These are phyloP conservation scores for Thalassiosira oceanica DNA, from an alignment of 352 stramenopile species.

Conservation along the genomic window DNA sequence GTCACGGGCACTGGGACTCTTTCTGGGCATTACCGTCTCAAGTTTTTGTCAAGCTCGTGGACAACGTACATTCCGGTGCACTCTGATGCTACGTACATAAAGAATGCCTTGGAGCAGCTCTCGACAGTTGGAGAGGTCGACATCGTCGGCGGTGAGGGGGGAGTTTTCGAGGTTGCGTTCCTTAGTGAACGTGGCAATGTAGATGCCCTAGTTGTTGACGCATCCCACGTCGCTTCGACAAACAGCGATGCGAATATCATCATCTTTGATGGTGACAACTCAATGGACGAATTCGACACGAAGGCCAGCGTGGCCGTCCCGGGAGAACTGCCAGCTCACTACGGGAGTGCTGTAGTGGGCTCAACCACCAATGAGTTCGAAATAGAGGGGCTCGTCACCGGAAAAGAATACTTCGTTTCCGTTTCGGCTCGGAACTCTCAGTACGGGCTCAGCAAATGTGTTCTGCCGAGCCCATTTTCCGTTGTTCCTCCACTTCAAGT, in stretches of 20 bases:
- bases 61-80: conserved; percentile 83
- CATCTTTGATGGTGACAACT: conserved; percentile 57
- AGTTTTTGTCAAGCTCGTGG: conserved; percentile 59
- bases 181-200: conserved; percentile 86
- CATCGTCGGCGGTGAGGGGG: conserved; percentile 75
- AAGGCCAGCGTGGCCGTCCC: conserved; percentile 47
- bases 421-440: conserved; percentile 74
- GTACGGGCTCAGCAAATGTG: conserved; percentile 76
- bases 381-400: conserved; percentile 68
- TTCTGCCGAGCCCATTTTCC: conserved; percentile 51
- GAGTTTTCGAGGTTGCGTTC: conserved; percentile 89
- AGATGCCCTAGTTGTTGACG: conserved; percentile 68
- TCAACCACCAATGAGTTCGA: conserved; percentile 34
- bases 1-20: conserved; percentile 40
- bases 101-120: conserved; percentile 85
- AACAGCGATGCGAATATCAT: conserved; percentile 43
- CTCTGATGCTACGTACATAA: conserved; percentile 84
- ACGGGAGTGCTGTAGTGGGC: conserved; percentile 47
- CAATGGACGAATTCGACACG: conserved; percentile 41
- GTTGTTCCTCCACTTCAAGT: conserved; percentile 81
- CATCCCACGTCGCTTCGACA: conserved; percentile 30
- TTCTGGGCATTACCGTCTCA: conserved; percentile 56
- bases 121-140: conserved; percentile 78
- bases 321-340: conserved; percentile 60
- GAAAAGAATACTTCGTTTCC: conserved; percentile 77